A percentile compares a stretch with the other conserved stretches of the same genome.
phyloP scores from a whole-genome alignment of 2,329 filamentous ascomycete species.

The Penicillium sclerotigenum region DNA sequence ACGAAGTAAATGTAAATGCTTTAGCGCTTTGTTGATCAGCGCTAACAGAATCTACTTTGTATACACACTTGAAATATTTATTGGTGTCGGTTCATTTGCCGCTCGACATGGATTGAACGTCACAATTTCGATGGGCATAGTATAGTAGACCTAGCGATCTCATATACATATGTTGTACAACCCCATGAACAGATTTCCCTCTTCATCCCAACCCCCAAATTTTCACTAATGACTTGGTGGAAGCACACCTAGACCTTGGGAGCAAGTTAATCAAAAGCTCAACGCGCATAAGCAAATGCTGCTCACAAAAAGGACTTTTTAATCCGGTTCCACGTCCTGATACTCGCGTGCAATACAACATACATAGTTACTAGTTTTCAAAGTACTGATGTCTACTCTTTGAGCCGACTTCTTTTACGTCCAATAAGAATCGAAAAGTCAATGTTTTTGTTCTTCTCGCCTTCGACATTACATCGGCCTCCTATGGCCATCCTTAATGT shows the following conservation, averaged over 20 bases:
- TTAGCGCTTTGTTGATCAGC: not conserved
- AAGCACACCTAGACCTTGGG: not conserved
- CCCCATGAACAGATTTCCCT: not conserved
- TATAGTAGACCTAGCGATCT: not conserved
- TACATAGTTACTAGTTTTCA: too few relatives aligned
- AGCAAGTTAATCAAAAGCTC: not conserved
- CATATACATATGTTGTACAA: not conserved
- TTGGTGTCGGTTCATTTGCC: not conserved
- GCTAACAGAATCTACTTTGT: not conserved
- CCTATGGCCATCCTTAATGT: not conserved
- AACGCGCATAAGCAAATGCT: not conserved
- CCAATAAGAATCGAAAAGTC: not conserved
- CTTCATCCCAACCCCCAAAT: not conserved
- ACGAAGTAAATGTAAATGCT: not conserved
- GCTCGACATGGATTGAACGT: not conserved
- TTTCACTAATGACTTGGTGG: not conserved
- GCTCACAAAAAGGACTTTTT: not conserved
- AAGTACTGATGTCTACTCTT: not conserved
- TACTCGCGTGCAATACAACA: not conserved
- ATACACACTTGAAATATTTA: not conserved
- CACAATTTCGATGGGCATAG: not conserved
- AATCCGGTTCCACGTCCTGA: not conserved
- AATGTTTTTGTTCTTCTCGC: not conserved
- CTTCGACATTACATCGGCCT: not conserved
- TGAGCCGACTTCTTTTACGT: not conserved